Evolutionary conservation across 129 eudicot species (phyloP).

Genomic region (Chrysanthemum seticuspe): DNA sequence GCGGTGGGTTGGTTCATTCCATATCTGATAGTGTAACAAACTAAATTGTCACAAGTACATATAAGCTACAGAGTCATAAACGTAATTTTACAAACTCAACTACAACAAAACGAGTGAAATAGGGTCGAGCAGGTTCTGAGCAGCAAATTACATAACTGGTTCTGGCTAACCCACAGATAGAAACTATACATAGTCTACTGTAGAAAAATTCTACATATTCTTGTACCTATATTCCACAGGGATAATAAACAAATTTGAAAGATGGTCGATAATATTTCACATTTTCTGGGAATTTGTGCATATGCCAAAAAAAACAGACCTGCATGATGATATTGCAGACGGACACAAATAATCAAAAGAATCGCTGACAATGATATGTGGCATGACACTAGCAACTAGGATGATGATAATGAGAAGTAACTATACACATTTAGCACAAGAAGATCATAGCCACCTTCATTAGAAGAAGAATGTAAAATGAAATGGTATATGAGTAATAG

Average conservation of each 20-base stretch:
- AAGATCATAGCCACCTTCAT: no score
- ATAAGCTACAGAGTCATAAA: no score
- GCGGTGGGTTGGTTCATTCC: constrained; percentile 3
- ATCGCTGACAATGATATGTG: background rate
- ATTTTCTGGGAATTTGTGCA: background rate
- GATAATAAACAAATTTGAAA: no score
- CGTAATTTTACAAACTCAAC: no score
- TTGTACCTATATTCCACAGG: no score
- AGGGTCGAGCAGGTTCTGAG: no score
- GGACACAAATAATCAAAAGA: background rate
- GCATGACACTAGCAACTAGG: background rate
- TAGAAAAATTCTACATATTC: background rate
- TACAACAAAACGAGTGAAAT: no score
- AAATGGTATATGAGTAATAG: constrained; percentile 10
- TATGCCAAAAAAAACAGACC: background rate
- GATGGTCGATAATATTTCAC: background rate
- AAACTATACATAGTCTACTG: background rate
- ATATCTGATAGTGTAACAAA: background rate
- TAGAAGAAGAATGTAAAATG: background rate
- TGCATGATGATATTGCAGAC: background rate
- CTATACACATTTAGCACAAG: no score
- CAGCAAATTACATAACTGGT: no score
- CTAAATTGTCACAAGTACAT: background rate
- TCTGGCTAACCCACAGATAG: background rate
- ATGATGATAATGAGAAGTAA: no score